These are phyloP conservation scores for Yarrowia sp. DNA, from an alignment of 805 yeast species.

Conservation along the genomic window DNA sequence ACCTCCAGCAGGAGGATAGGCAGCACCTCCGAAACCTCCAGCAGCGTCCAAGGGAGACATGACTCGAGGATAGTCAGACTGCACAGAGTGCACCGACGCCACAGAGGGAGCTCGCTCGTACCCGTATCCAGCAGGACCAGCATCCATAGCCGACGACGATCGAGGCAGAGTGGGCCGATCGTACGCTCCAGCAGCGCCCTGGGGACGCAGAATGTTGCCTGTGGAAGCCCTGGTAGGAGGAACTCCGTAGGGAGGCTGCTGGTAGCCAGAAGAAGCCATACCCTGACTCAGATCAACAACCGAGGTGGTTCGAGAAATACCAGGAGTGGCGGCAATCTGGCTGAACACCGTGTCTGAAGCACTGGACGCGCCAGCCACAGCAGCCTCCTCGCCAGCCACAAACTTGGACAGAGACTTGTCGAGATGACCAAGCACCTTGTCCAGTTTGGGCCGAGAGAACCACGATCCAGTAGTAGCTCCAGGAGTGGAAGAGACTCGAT, in stretches of 20 bases:
- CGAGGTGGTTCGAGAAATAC: conserved; percentile 19
- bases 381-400: conserved; percentile 82
- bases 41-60: conserved; percentile 31
- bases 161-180: conserved; percentile 70
- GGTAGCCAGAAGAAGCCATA: neutral
- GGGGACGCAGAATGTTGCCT: conserved; percentile 42
- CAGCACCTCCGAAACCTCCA: neutral
- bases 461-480: conserved; percentile 27
- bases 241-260: neutral
- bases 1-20: conserved; percentile 9
- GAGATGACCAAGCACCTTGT: conserved; percentile 83
- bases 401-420: conserved; percentile 76
- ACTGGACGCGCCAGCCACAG: conserved; percentile 2
- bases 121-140: conserved; percentile 30
- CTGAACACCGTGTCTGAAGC: conserved; percentile 37
- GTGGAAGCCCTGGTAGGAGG: conserved; percentile 22
- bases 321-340: conserved; percentile 27
- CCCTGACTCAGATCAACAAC: conserved; percentile 26
- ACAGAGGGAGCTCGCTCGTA: conserved; percentile 15
- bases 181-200: conserved; percentile 55
- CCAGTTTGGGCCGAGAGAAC: conserved; percentile 52
- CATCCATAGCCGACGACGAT: conserved; percentile 46
- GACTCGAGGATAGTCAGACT: conserved; percentile 16
- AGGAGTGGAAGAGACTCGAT: conserved; percentile 12
- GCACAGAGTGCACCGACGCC: conserved; percentile 16